Percentiles rank a stretch among this genome's conserved stretches.
phyloP scores from a whole-genome alignment of 805 yeast genomes.

The Candida chilensis region DNA sequence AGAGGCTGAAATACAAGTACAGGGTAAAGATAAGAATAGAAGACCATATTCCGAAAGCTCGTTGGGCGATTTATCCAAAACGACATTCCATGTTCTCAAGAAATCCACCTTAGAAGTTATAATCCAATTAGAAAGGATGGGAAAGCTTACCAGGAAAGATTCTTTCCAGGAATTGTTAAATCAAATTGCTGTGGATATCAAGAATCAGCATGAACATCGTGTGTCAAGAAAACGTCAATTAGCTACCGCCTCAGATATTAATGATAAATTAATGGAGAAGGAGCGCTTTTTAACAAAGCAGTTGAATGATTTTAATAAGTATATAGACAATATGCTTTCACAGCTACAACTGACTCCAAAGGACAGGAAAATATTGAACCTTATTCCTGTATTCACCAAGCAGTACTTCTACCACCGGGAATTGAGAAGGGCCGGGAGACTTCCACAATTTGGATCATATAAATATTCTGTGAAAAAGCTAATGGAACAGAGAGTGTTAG shows the following conservation, averaged over 20 bases:
- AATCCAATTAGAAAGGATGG: slow-evolving; percentile 64
- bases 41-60: slow-evolving; percentile 35
- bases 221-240: slow-evolving; percentile 29
- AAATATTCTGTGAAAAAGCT: slow-evolving; percentile 70
- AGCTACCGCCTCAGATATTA: slow-evolving; percentile 28
- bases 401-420: slow-evolving; percentile 72
- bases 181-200: slow-evolving; percentile 77
- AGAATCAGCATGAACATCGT: slow-evolving; percentile 32
- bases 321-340: slow-evolving; percentile 32
- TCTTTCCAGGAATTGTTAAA: slow-evolving; percentile 74
- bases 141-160: slow-evolving; percentile 54
- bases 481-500: slow-evolving; percentile 60
- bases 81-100: slow-evolving; percentile 69
- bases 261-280: slow-evolving; percentile 32
- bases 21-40: slow-evolving; percentile 29
- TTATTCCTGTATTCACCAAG: slow-evolving; percentile 51
- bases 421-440: slow-evolving; percentile 52
- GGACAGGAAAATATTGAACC: slow-evolving; percentile 37
- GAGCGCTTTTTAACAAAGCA: slow-evolving; percentile 34
- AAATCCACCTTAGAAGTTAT: slow-evolving; percentile 66
- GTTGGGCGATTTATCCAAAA: slow-evolving; percentile 36
- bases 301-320: slow-evolving; percentile 34
- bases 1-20: slow-evolving; percentile 11
- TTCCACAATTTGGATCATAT: slow-evolving; percentile 71
- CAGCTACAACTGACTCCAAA: slow-evolving; percentile 34